phyloP scores from a whole-genome alignment of 768 basidiomycete species.

The Panaeolus cyanescens region DNA sequence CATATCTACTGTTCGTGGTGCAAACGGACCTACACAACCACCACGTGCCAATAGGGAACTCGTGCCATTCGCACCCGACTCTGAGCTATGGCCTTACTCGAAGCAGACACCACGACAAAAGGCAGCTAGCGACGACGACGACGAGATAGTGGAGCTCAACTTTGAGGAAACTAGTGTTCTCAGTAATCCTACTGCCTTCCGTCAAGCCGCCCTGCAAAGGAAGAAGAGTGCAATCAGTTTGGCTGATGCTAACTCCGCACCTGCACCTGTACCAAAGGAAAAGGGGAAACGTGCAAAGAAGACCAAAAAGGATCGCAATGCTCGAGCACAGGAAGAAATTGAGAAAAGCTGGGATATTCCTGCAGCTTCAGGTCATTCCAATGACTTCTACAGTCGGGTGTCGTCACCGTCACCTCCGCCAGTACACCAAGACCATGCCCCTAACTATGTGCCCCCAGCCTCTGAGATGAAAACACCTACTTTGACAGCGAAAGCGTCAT shows the following conservation, averaged over 20 bases:
- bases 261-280: conserved; percentile 16
- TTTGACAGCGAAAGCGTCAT: conserved; percentile 21
- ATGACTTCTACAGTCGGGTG: conserved; percentile 9
- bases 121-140: conserved; percentile 36
- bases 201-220: conserved; percentile 32
- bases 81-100: conserved; percentile 74
- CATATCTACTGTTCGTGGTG: conserved; percentile 18
- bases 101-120: conserved; percentile 39
- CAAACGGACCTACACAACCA: conserved; percentile 12
- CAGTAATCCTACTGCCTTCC: conserved; percentile 65
- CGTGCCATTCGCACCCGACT: conserved; percentile 63
- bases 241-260: conserved; percentile 7
- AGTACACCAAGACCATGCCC: conserved; percentile 1
- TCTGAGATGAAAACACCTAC: conserved; percentile 31
- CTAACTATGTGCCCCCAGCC: conserved; percentile 1
- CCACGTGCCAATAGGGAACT: conserved; percentile 39
- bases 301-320: conserved; percentile 38
- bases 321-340: conserved; percentile 47
- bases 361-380: conserved; percentile 9
- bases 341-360: conserved; percentile 66
- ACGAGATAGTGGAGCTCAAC: conserved; percentile 74
- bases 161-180: conserved; percentile 74
- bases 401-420: conserved; percentile 24
- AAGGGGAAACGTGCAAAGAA: conserved; percentile 33
- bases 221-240: conserved; percentile 28